Evolutionary conservation across 495 filamentous ascomycete genomes (phyloP), one percentile per base, ranked within the genome.

Genomic region (Recurvomyces mirabilis): DNA sequence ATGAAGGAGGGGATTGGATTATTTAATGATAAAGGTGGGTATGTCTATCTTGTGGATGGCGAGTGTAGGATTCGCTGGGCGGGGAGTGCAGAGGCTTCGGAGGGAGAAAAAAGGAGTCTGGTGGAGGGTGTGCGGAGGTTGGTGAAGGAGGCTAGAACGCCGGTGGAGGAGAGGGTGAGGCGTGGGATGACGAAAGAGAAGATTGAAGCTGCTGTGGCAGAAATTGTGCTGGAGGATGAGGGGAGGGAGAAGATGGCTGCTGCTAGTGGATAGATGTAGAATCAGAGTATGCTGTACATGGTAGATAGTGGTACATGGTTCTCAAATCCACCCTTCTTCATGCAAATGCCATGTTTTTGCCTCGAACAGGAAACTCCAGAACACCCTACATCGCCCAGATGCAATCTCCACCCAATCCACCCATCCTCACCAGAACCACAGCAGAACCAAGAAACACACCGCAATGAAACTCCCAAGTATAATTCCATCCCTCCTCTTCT

Each of bases 41-140:
- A 95, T 68, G 84, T 87, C 20, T 99, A 94, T 65, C 68, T 99
- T 43, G 62, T 99, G 46, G 91, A 99, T 65, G 68, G 75, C 53
- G 65, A 86, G 35, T 93, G 85, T 64, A 80, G 73, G 65, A 95
- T 99, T 47, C 74, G 91, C 25, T 99, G 91, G 91, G 91, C 89
- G 0, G 91, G 84, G 3, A 88, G 86, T 61, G 91, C 86, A n/a
- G 60, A 68, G 29, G 81, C 83, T 12, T 70, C 78, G 34, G 68
- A 63, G 4, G 71, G 68, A 15, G 91, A 96, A 69, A 72, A 71
- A 59, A 75, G 81, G 41, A 72, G 75, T 3, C 54, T 99, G 53
- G 76, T 79, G 7, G 79, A 69, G 53, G 82, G 82, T 1, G 41
- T 87, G 37, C 69, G 60, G 59, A 78, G 74, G 59, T 63, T 98